Evolutionary conservation across 495 filamentous ascomycete genomes (phyloP), one percentile per base, ranked within the genome.

Genomic region (Penicillium flavigenum): DNA sequence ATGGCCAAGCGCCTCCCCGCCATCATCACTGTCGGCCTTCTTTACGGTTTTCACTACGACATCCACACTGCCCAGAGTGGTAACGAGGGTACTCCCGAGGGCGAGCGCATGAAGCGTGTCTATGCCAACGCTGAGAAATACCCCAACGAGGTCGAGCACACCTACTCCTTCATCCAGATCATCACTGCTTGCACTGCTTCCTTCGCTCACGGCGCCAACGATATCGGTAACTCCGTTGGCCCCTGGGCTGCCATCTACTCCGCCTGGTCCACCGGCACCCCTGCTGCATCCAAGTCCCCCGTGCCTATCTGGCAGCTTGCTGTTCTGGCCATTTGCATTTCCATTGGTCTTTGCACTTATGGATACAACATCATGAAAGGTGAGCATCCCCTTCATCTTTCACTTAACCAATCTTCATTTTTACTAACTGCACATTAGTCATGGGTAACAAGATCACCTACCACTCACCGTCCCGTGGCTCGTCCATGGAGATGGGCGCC

Each of bases 171-270:
- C 74, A 72, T 89, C 57, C 88, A 92, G 75, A 70, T 91, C 56
- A 59, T 89, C 44, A 90, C 87, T 17, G 89, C 89, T 49, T 83
- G 82, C 70, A 89, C 87, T 24, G 84, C 86, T 6, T 90, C 87
- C 2, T 89, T 92, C 54, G 84, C 88, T 3, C 89, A 92, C 73
- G 89, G 89, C 51, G 85, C 88, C 63, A 93, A 93, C 70, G 89
- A 91, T 67, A 82, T 91, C 57, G 79, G 84, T 44, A 90, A 91
- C 75, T 87, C 88, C 14, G 83, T 90, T 60, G 88, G 88, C 11
- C 87, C 87, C 27, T 88, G 81, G 71, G 82, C 87, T 36, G 86
- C 82, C 47, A 83, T 89, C 67, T 91, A 84, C 77, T 68, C 75
- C 24, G 79, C 85, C 60, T 93, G 87, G 87, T 68, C 72, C 4